phyloP scores from a whole-genome alignment of 2,329 filamentous ascomycete species.

The Neodidymelliopsis sp. region DNA sequence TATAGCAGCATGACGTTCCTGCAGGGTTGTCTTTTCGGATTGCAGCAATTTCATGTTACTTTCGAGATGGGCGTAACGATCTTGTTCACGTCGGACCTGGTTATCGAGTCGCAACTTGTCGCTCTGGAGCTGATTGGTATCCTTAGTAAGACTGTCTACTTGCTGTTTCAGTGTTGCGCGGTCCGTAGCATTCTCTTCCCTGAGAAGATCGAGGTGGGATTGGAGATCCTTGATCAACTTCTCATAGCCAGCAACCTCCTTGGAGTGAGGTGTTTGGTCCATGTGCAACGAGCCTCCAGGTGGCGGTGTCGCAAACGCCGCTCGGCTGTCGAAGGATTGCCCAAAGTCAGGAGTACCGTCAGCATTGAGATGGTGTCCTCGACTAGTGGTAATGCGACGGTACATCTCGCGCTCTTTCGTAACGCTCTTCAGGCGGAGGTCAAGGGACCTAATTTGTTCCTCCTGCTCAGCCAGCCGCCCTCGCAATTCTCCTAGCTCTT shows the following conservation, averaged over 20 bases:
- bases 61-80: constrained; percentile 89
- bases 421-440: constrained; percentile 87
- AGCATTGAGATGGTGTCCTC: constrained; percentile 66
- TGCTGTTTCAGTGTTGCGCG: constrained; percentile 85
- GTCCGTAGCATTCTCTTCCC: constrained; percentile 83
- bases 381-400: constrained; percentile 87
- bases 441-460: constrained; percentile 84
- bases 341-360: constrained; percentile 35
- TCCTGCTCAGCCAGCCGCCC: constrained; percentile 78
- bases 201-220: constrained; percentile 86
- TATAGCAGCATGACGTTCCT: constrained; percentile 78
- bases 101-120: constrained; percentile 82
- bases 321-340: constrained; percentile 28
- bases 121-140: constrained; percentile 82
- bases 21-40: constrained; percentile 83
- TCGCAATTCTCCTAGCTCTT: constrained; percentile 76
- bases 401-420: constrained; percentile 98
- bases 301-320: constrained; percentile 52
- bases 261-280: constrained; percentile 58
- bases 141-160: constrained; percentile 78
- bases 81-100: constrained; percentile 80
- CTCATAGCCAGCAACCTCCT: constrained; percentile 73
- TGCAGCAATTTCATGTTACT: constrained; percentile 85
- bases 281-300: constrained; percentile 47
- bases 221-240: constrained; percentile 87